These are phyloP conservation scores for Globisporangium irregulare DNA, from an alignment of 352 stramenopile species.

Conservation along the genomic window DNA sequence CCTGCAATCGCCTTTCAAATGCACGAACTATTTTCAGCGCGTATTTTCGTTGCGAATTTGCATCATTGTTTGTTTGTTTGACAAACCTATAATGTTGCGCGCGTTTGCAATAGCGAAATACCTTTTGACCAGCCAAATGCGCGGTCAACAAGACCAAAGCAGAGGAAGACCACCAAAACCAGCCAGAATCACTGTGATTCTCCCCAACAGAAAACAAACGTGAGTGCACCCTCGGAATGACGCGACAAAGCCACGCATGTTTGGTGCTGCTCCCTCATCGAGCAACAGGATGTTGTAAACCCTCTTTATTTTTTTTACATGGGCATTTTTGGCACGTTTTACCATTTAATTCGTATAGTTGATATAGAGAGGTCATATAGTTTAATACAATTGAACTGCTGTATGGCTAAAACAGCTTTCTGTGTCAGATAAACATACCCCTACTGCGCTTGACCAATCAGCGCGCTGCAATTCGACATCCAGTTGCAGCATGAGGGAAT, in stretches of 20 bases:
- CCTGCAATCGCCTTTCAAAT: background rate
- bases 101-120: background rate
- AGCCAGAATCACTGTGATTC: background rate
- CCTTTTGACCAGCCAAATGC: background rate
- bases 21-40: background rate
- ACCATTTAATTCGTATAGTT: background rate
- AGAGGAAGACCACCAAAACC: background rate
- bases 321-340: background rate
- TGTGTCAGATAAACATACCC: background rate
- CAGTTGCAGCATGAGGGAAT: background rate
- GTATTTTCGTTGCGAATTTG: background rate
- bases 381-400: background rate
- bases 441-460: background rate
- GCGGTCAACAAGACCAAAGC: background rate
- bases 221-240: background rate
- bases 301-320: background rate
- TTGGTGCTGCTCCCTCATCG: background rate
- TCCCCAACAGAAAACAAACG: background rate
- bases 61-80: background rate
- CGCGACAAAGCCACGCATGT: background rate
- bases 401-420: background rate
- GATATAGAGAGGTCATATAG: background rate
- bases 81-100: background rate
- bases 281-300: background rate
- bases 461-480: background rate